phyloP scores from a whole-genome alignment of 73 alveolate species.

The Paramecium octaurelia region DNA sequence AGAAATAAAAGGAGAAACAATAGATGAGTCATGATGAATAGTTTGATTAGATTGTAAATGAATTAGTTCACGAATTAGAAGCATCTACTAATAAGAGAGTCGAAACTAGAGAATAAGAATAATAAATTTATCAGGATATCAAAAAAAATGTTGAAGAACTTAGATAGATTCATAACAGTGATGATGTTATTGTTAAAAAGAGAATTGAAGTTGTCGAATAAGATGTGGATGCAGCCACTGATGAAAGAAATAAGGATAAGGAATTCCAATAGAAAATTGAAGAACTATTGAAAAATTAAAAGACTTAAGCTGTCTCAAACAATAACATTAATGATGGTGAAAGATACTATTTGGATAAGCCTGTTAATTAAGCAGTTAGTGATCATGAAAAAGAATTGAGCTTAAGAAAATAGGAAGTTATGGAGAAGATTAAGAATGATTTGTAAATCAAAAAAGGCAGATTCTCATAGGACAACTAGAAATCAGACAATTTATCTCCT shows the following conservation, averaged over 20 bases:
- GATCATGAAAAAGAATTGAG: background rate
- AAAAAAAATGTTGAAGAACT: background rate
- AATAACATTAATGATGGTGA: background rate
- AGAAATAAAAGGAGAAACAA: background rate
- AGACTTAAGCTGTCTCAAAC: background rate
- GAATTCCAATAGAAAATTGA: background rate
- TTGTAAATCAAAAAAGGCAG: background rate
- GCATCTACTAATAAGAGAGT: background rate
- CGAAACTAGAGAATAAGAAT: background rate
- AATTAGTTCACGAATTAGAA: background rate
- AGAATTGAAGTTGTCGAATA: background rate
- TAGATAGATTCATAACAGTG: background rate
- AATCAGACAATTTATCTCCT: background rate
- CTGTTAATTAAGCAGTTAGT: slow-evolving; percentile 8
- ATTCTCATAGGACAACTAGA: background rate
- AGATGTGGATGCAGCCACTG: background rate
- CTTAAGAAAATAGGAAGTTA: background rate
- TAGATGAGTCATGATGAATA: slow-evolving; percentile 1
- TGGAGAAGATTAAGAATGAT: slow-evolving; percentile 5
- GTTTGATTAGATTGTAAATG: background rate
- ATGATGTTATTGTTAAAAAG: background rate
- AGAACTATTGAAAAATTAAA: background rate
- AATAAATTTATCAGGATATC: background rate
- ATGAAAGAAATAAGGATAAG: background rate
- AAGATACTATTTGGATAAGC: slow-evolving; percentile 10